A percentile compares a stretch with the other conserved stretches of the same genome.
These are phyloP conservation scores for Mortierella sp. DNA, from an alignment of 371 early-diverging fungal genomes.

Conservation along the genomic window DNA sequence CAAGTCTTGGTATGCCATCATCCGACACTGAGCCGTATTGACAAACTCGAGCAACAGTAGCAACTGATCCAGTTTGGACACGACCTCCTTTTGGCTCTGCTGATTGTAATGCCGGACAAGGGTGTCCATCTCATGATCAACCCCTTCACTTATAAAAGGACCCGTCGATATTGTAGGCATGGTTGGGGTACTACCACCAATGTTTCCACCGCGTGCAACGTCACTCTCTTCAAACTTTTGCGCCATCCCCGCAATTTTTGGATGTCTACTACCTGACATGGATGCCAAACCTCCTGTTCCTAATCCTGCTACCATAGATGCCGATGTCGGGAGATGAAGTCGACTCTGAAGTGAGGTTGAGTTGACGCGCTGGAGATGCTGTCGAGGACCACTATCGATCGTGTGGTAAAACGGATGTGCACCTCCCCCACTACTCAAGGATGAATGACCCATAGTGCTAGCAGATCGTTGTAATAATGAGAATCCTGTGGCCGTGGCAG, in stretches of 20 bases:
- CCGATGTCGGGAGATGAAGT: slow-evolving; percentile 24
- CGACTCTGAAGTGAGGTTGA: slow-evolving; percentile 19
- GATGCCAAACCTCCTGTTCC: slow-evolving; percentile 3
- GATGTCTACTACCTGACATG: slow-evolving; percentile 3
- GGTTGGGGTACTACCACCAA: too few species aligned
- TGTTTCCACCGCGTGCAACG: neutral
- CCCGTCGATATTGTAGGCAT: too few species aligned
- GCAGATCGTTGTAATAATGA: slow-evolving; percentile 44
- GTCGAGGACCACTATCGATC: slow-evolving; percentile 20
- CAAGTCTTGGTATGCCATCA: slow-evolving; percentile 54
- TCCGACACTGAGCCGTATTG: slow-evolving; percentile 49
- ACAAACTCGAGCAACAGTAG: slow-evolving; percentile 48
- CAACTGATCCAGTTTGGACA: slow-evolving; percentile 45
- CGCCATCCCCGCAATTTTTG: slow-evolving; percentile 46
- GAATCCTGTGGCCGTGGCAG: slow-evolving; percentile 31
- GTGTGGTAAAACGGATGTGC: slow-evolving; percentile 25
- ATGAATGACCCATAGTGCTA: slow-evolving; percentile 37
- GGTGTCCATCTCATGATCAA: too few species aligned
- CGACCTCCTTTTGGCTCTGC: slow-evolving; percentile 9
- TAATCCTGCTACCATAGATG: slow-evolving; percentile 9
- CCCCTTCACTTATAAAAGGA: too few species aligned
- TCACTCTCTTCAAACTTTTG: slow-evolving; percentile 35
- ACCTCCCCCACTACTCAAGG: slow-evolving; percentile 2
- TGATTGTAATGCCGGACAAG: neutral
- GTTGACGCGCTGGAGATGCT: slow-evolving; percentile 19